Evolutionary conservation across 805 yeast species (phyloP).

Genomic region (Yamadazyma sp.): DNA sequence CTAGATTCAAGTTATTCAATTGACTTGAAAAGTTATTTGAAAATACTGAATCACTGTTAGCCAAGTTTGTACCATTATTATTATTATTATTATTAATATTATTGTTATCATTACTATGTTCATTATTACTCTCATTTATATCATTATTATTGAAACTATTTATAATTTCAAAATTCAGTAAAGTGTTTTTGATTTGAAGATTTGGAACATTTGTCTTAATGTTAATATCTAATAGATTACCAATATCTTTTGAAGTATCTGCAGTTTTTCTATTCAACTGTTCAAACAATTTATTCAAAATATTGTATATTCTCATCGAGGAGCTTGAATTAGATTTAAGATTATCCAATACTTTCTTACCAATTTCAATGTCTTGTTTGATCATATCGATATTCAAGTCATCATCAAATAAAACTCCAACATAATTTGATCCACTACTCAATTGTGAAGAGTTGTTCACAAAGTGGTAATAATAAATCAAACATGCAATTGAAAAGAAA

Average conservation of each 20-base stretch:
- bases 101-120: too few species aligned
- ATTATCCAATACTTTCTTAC: conserved; percentile 67
- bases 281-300: conserved; percentile 76
- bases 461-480: conserved; percentile 73
- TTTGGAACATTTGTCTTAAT: conserved; percentile 2
- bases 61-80: not conserved
- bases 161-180: conserved; percentile 12
- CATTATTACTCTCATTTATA: not conserved
- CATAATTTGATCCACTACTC: conserved; percentile 35
- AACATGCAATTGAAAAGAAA: conserved; percentile 83
- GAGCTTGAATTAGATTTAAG: conserved; percentile 75
- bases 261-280: conserved; percentile 74
- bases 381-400: conserved; percentile 55
- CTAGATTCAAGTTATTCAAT: not conserved
- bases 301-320: conserved; percentile 75
- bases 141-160: conserved; percentile 5
- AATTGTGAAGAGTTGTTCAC: conserved; percentile 25
- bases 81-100: not conserved
- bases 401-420: conserved; percentile 44
- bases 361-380: conserved; percentile 75
- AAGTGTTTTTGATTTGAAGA: conserved; percentile 9
- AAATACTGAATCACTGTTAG: not conserved
- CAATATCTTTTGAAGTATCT: conserved; percentile 26
- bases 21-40: too few species aligned
- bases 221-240: conserved; percentile 4